Conservation (phyloP, 2,329 filamentous ascomycete genomes). For the Colletotrichum spaethianum region DNA sequence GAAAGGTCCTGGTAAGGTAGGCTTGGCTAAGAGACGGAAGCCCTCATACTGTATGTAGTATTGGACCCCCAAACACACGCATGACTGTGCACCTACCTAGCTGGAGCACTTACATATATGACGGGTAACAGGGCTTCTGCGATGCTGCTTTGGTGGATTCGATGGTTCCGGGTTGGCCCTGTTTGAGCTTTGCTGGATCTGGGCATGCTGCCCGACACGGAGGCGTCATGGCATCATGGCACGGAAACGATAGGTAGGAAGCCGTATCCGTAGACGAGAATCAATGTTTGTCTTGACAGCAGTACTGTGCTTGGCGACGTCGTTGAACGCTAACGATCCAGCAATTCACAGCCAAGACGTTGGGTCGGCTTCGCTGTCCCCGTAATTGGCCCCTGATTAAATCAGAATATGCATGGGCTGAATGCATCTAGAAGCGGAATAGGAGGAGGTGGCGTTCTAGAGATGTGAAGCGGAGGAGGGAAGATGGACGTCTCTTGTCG, state of each 20-base stretch:
- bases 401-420: constrained; percentile 25
- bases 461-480: not conserved
- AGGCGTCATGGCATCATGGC: not conserved
- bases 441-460: constrained; percentile 30
- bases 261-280: not conserved
- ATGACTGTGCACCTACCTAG: not conserved
- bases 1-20: not conserved
- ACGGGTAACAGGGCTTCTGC: not conserved
- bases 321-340: not conserved
- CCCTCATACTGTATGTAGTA: not conserved
- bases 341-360: constrained; percentile 18
- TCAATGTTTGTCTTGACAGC: not conserved
- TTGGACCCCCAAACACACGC: not conserved
- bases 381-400: constrained; percentile 8
- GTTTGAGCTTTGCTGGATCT: constrained; percentile 16
- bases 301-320: not conserved
- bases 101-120: not conserved
- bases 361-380: constrained; percentile 12
- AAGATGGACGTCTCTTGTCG: not conserved
- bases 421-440: constrained; percentile 39
- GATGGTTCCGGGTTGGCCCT: constrained; percentile 14
- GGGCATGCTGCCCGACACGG: not conserved
- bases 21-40: constrained; percentile 3
- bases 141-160: not conserved
- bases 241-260: not conserved